A percentile compares a stretch with the other conserved stretches of the same genome.
Evolutionary conservation across 352 stramenopile species (phyloP).

Genomic region (Pythium coloratum): DNA sequence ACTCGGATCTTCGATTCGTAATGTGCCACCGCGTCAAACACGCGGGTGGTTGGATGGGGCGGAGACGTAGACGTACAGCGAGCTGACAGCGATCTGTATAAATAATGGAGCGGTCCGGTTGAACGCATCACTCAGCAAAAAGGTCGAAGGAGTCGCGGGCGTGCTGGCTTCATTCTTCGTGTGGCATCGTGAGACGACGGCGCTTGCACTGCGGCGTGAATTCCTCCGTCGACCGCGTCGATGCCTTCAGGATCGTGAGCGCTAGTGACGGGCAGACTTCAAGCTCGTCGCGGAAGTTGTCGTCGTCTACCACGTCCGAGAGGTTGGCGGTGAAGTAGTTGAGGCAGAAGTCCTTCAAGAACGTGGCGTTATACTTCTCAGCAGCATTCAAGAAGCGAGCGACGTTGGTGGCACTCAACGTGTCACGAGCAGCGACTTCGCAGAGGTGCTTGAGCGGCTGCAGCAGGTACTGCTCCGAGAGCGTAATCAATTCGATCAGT

Average conservation of each 20-base stretch:
- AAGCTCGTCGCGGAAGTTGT: conserved; percentile 82
- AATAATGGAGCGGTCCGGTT: conserved; percentile 8
- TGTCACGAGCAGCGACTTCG: conserved; percentile 67
- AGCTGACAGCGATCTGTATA: conserved; percentile 9
- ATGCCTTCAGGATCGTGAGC: conserved; percentile 73
- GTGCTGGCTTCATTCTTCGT: conserved; percentile 43
- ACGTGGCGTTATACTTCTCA: conserved; percentile 83
- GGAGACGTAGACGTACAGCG: neutral
- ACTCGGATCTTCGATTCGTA: neutral
- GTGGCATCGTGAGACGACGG: conserved; percentile 81
- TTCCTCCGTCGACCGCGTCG: conserved; percentile 36
- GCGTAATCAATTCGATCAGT: conserved; percentile 81
- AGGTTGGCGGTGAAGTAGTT: conserved; percentile 78
- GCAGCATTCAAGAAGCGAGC: conserved; percentile 78
- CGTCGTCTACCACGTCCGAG: conserved; percentile 78
- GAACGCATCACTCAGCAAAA: conserved; percentile 1
- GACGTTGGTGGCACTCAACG: conserved; percentile 72
- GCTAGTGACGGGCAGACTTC: conserved; percentile 75
- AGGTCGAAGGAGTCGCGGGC: neutral
- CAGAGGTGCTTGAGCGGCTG: conserved; percentile 75
- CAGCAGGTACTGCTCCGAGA: conserved; percentile 83
- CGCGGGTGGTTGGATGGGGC: neutral
- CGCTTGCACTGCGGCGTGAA: conserved; percentile 53
- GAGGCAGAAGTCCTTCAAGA: conserved; percentile 81
- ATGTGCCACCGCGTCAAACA: neutral